A percentile compares a stretch with the other conserved stretches of the same genome.
Evolutionary conservation across 768 basidiomycete species (phyloP).

Genomic region (Lactifluus echinatus): DNA sequence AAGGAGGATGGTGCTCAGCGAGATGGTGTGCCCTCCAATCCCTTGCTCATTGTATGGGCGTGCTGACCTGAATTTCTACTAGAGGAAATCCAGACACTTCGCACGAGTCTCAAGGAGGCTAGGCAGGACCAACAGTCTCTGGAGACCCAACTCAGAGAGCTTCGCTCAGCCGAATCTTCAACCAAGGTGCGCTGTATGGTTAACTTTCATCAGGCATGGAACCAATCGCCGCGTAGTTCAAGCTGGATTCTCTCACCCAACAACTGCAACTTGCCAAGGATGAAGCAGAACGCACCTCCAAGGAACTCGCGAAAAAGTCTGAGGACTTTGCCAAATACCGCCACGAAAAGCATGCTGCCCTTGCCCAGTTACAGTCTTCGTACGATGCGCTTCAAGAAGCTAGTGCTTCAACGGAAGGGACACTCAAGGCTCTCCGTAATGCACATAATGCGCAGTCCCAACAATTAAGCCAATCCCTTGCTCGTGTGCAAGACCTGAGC

Average conservation of each 20-base stretch:
- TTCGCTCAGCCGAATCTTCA: constrained; percentile 66
- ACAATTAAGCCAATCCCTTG: constrained; percentile 69
- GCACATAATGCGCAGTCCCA: constrained; percentile 62
- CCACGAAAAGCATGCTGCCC: constrained; percentile 70
- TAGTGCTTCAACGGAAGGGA: constrained; percentile 54
- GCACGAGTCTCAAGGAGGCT: constrained; percentile 61
- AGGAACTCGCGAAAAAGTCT: constrained; percentile 61
- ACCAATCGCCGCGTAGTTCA: constrained; percentile 49
- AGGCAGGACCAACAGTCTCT: constrained; percentile 62
- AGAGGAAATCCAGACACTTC: constrained; percentile 69
- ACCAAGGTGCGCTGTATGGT: constrained; percentile 45
- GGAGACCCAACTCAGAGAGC: constrained; percentile 62
- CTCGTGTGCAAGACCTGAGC: constrained; percentile 65
- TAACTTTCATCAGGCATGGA: constrained; percentile 1
- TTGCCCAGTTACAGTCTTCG: constrained; percentile 64
- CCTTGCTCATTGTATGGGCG: not conserved
- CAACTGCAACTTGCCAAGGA: constrained; percentile 70
- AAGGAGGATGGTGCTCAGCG: constrained; percentile 68
- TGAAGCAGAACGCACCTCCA: constrained; percentile 63
- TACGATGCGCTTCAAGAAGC: constrained; percentile 66
- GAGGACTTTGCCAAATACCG: constrained; percentile 82
- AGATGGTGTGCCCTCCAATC: constrained; percentile 46
- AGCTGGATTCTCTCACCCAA: constrained; percentile 73
- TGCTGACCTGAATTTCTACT: not conserved
- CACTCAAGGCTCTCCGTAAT: constrained; percentile 65